Percentiles rank a stretch among this genome's conserved stretches.
These are phyloP conservation scores for Phytophthora palmivora DNA, from an alignment of 352 stramenopile genomes.

Conservation along the genomic window DNA sequence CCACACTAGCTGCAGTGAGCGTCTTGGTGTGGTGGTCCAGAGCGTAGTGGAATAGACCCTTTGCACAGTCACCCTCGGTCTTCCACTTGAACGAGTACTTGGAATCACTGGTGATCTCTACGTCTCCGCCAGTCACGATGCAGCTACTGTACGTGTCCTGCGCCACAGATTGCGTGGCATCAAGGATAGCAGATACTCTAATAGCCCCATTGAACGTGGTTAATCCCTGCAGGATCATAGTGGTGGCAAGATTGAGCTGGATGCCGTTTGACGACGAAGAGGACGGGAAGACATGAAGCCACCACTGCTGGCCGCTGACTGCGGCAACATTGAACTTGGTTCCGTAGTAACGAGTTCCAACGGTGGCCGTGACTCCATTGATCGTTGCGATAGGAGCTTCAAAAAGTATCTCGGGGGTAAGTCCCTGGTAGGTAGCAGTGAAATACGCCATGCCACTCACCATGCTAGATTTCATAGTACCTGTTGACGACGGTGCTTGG, in stretches of 20 bases:
- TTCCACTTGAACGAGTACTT: conserved; percentile 71
- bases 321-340: conserved; percentile 60
- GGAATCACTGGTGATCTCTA: conserved; percentile 50
- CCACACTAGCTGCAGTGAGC: conserved; percentile 49
- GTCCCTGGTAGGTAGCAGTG: conserved; percentile 54
- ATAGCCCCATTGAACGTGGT: conserved; percentile 52
- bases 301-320: conserved; percentile 64
- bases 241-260: conserved; percentile 50
- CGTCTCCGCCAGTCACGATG: conserved; percentile 55
- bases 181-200: conserved; percentile 50
- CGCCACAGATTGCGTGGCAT: conserved; percentile 46
- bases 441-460: conserved; percentile 84
- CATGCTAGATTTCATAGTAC: conserved; percentile 52
- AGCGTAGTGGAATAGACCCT: conserved; percentile 69
- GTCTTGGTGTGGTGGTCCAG: conserved; percentile 66
- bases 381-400: conserved; percentile 62
- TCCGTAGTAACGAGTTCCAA: conserved; percentile 40
- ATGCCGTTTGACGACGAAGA: conserved; percentile 28
- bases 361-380: conserved; percentile 44
- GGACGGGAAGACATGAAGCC: conserved; percentile 54
- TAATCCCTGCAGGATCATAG: conserved; percentile 46
- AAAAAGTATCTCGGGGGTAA: conserved; percentile 61
- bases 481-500: conserved; percentile 27
- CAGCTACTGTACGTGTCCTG: conserved; percentile 76
- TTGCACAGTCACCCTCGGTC: conserved; percentile 58